Evolutionary conservation across 371 early-diverging fungal genomes (phyloP).

Genomic region (Actinomortierella wolfii): DNA sequence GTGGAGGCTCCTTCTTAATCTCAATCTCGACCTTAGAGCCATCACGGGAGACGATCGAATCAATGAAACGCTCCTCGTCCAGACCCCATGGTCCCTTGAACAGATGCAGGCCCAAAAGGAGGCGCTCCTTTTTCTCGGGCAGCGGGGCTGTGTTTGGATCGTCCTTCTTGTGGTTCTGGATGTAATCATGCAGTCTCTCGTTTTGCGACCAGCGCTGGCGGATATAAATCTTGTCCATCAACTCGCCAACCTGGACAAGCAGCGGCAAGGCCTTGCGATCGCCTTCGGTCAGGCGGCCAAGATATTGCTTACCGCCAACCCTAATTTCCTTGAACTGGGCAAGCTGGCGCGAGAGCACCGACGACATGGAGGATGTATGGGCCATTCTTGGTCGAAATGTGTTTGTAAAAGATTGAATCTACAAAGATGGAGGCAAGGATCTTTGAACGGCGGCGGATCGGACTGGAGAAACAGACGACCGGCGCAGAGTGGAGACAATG

Average conservation of each 20-base stretch:
- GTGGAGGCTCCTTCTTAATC: constrained; percentile 65
- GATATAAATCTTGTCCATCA: constrained; percentile 69
- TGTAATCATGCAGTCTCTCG: constrained; percentile 56
- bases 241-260: constrained; percentile 65
- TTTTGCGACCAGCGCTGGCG: constrained; percentile 78
- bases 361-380: constrained; percentile 13
- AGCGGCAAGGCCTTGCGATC: constrained; percentile 71
- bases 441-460: too few species aligned
- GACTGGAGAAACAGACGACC: too few species aligned
- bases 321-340: constrained; percentile 44
- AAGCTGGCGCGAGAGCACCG: constrained; percentile 30
- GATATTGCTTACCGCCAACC: constrained; percentile 40
- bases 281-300: constrained; percentile 51
- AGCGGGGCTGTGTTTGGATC: constrained; percentile 20
- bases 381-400: too few species aligned
- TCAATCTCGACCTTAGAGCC: constrained; percentile 65
- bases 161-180: constrained; percentile 41
- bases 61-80: constrained; percentile 42
- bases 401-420: too few species aligned
- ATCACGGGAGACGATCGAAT: constrained; percentile 38
- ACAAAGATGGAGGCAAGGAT: too few species aligned
- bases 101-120: constrained; percentile 62
- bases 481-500: too few species aligned
- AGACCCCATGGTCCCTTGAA: constrained; percentile 80
- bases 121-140: constrained; percentile 32